Conservation (phyloP, 306 rosid species). For the Inga laurina region DNA sequence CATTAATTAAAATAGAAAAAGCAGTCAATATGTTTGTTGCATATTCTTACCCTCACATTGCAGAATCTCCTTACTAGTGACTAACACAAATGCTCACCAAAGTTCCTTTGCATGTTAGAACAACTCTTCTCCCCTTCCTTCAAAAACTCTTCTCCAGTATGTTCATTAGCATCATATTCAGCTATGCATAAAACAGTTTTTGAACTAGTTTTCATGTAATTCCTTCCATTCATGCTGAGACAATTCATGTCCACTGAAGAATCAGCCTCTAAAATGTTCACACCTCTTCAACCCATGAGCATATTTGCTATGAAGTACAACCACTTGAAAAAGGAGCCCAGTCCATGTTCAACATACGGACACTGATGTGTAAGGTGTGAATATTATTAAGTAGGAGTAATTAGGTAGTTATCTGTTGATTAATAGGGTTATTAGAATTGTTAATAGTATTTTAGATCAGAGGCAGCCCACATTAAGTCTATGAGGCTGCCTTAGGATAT, state of each 20-base stretch:
- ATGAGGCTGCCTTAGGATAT: no score
- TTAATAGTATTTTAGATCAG: no score
- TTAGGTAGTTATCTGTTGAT: no score
- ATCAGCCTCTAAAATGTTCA: not conserved
- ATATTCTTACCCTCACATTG: constrained; percentile 29
- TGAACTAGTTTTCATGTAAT: constrained; percentile 30
- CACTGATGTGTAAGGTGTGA: not conserved
- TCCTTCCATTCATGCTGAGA: constrained; percentile 7
- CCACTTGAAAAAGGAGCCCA: not conserved
- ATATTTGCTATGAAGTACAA: not conserved
- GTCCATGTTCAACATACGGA: not conserved
- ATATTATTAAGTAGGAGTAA: no score
- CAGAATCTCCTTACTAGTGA: constrained; percentile 33
- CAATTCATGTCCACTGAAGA: not conserved
- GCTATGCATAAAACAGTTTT: constrained; percentile 15
- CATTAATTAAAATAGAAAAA: constrained; percentile 13
- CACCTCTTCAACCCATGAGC: constrained; percentile 18
- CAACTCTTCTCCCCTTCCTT: constrained; percentile 54
- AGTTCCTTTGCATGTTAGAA: constrained; percentile 37
- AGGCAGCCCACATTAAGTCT: no score
- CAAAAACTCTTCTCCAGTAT: constrained; percentile 29
- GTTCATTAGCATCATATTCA: constrained; percentile 35
- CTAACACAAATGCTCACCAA: constrained; percentile 36
- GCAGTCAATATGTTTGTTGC: constrained; percentile 33
- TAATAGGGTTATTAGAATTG: no score